Conservation (phyloP, 2,329 filamentous ascomycete species). For the Colletotrichum noveboracense region DNA sequence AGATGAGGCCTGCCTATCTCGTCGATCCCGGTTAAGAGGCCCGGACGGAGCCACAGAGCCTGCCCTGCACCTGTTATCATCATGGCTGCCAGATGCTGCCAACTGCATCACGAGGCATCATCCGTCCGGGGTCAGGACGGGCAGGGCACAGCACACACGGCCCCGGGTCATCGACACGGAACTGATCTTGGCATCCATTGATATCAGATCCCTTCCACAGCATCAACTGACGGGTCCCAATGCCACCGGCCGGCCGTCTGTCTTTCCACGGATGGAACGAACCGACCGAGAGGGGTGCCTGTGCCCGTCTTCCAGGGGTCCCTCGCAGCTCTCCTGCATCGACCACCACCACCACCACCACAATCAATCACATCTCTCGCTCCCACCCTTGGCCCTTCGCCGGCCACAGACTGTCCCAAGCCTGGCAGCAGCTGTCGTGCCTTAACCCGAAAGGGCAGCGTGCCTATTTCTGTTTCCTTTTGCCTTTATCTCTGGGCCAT, state of each 20-base stretch:
- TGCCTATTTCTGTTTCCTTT: slow-evolving; percentile 15
- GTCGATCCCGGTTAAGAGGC: neutral
- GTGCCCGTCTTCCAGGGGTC: slow-evolving; percentile 1
- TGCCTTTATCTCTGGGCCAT: slow-evolving; percentile 19
- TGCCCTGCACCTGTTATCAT: neutral
- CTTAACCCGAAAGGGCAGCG: slow-evolving; percentile 2
- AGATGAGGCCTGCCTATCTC: neutral
- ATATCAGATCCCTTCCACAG: neutral
- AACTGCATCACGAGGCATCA: neutral
- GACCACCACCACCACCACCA: neutral
- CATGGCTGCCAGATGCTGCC: neutral
- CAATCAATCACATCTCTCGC: neutral
- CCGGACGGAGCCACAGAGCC: neutral
- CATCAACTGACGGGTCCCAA: neutral
- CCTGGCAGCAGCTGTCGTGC: neutral
- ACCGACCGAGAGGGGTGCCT: slow-evolving; percentile 8
- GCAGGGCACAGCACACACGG: neutral
- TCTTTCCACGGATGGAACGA: slow-evolving; percentile 15
- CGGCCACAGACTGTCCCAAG: neutral
- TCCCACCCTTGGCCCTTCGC: neutral
- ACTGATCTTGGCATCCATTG: neutral
- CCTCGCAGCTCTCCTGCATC: slow-evolving; percentile 19
- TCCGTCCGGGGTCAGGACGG: neutral
- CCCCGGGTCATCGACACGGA: neutral
- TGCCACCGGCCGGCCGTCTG: neutral